Evolutionary conservation across 1,284 basidiomycete species (phyloP), one percentile per base, ranked within the genome.

Genomic region (Earliella scabrosa): DNA sequence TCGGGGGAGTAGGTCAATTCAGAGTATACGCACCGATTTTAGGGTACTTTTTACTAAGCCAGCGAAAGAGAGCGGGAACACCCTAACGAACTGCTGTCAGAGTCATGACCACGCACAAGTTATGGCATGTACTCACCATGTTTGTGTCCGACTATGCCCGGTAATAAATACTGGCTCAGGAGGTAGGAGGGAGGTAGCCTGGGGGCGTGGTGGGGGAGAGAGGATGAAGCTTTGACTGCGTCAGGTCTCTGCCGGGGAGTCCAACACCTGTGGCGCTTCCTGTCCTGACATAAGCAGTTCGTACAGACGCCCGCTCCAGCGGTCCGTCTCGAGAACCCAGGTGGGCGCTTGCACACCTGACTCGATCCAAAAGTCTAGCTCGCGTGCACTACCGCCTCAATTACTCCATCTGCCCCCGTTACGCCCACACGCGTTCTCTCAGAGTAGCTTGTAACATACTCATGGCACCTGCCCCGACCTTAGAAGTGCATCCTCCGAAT

Each of bases 31-130:
- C 56, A 90, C 93, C 85, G 69, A 96, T 97, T 82, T 94, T 97
- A 49, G 95, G 94, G 71, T 98, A 97, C 75, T 97, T 97, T 80
- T 90, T 95, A 71, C 93, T 95, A 59, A 97, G 81, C 93, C 94
- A 97, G 71, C 94, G 86, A 77, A 97, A 95, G 61, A 97, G 83
- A 55, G 94, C 95, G 56, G 94, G 94, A 62, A 97, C 94, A 87
- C 94, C 94, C 94, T 95, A 57, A n/a, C 26, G 45, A 21, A 40
- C 36, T 35, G 24, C 6, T 23, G 40, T 60, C 8, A 63, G 51
- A 18, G 35, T 9, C 36, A 2, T 23, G 3, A 11, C 4, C 3
- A 16, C 3, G 18, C 9, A 20, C 5, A 20, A 3, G 21, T 11
- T 13, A 16, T 7, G 9, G n/a, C 6, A 18, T 13, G 11, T 16